Percentiles rank a stretch among this genome's conserved stretches.
phyloP scores from a whole-genome alignment of 2,329 filamentous ascomycete species.

The Botrytis galanthina region DNA sequence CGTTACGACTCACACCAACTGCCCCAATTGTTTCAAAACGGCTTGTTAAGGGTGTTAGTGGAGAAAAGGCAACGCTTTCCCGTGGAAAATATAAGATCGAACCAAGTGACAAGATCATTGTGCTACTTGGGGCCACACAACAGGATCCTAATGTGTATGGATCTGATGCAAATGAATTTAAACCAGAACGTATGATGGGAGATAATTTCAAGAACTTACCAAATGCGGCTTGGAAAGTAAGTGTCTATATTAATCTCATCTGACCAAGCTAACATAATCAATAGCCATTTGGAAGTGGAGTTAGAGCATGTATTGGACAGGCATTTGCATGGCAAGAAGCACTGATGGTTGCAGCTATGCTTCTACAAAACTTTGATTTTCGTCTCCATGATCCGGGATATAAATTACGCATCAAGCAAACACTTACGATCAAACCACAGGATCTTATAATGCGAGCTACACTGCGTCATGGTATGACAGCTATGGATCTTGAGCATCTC shows the following conservation, averaged over 20 bases:
- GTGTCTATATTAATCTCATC: not conserved
- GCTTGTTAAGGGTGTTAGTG: constrained; percentile 39
- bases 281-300: constrained; percentile 75
- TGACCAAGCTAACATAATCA: constrained; percentile 39
- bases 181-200: constrained; percentile 70
- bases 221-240: constrained; percentile 42
- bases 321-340: constrained; percentile 75
- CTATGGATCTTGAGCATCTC: constrained; percentile 43
- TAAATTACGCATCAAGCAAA: constrained; percentile 51
- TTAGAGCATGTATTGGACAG: constrained; percentile 68
- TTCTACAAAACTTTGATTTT: constrained; percentile 72
- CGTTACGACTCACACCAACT: constrained; percentile 60
- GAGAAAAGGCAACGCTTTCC: constrained; percentile 41
- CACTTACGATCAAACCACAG: constrained; percentile 61
- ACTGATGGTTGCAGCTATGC: constrained; percentile 57
- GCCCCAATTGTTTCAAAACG: constrained; percentile 56
- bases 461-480: constrained; percentile 50
- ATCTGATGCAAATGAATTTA: constrained; percentile 62
- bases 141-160: constrained; percentile 64
- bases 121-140: constrained; percentile 55
- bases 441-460: constrained; percentile 60
- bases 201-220: constrained; percentile 65
- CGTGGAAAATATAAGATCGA: constrained; percentile 34
- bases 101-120: constrained; percentile 50
- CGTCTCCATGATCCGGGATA: constrained; percentile 59